Conservation (phyloP, 2,329 filamentous ascomycete species). For the Sporothrix pallida region DNA sequence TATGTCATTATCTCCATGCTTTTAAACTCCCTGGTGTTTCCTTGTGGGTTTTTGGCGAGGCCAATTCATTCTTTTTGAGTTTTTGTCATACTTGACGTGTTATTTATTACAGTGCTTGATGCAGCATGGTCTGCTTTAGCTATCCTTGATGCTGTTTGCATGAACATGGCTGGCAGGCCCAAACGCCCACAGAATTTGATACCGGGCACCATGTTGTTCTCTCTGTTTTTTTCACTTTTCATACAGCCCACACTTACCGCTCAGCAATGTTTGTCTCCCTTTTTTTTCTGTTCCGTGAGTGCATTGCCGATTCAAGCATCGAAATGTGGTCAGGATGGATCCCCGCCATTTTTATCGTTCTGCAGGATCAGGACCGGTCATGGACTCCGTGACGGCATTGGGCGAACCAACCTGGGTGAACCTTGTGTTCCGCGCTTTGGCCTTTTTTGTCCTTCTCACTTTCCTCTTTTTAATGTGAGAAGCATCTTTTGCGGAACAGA, state of each 20-base stretch:
- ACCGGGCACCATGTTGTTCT: constrained; percentile 25
- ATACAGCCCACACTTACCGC: background rate
- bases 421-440: constrained; percentile 20
- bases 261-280: background rate
- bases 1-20: constrained; percentile 22
- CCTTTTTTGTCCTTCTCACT: background rate
- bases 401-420: background rate
- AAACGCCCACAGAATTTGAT: constrained; percentile 30
- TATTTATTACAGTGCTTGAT: background rate
- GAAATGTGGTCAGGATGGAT: background rate
- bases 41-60: background rate
- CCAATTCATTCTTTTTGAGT: background rate
- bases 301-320: background rate
- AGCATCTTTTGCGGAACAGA: background rate
- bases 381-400: constrained; percentile 9
- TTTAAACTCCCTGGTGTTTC: background rate
- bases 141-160: background rate
- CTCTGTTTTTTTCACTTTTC: background rate
- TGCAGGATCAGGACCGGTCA: background rate
- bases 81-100: background rate
- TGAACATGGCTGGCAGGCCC: background rate
- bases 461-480: background rate
- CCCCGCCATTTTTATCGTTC: background rate
- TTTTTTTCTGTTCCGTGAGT: background rate
- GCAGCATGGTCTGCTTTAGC: background rate